Evolutionary conservation across 108 stramenopile genomes (phyloP), one percentile per base, ranked within the genome.

Genomic region (Stephanodiscus minutulus): DNA sequence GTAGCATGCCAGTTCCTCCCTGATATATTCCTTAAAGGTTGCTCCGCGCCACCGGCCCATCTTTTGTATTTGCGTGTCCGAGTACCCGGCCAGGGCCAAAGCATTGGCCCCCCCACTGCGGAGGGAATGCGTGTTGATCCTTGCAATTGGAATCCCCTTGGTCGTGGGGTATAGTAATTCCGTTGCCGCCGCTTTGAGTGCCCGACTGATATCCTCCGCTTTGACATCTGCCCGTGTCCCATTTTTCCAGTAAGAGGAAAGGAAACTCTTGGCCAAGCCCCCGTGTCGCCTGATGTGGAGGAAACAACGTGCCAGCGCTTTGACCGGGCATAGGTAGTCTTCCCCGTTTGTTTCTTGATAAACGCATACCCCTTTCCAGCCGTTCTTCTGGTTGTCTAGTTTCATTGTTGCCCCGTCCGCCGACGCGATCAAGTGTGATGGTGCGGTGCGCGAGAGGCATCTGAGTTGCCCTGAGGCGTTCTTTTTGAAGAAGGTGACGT

Each of bases 301-400:
- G 35, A 47, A 53, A 35, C 49, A 33, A 0, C 52, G 65, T 18
- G 28, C 65, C 17, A 66, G 8, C 15, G 52, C 65, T 22, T 24
- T 18, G 0, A 66, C 65, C 18, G 49, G 49, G 33, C 65, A 66
- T n/a, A 33, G 5, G 36, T 37, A 53, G 0, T 66, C 35, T 9
- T 66, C 65, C 15, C 65, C 65, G n/a, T 50, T 66, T 20, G 52
- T n/a, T 7, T 66, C 50, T 9, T 66, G 65, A 21, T 66, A 46
- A 11, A 54, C 37, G 36, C 65, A 64, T 0, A 64, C 25, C 18
- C 47, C 47, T 46, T 64, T 64, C 63, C 63, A 64, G 5, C 62
- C 62, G 28, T 49, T 64, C 13, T 64, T 64, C 18, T 41, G 43
- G n/a, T 46, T 64, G 12, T 44, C 25, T 0, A 64, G 4, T 0